These are phyloP conservation scores for Metarhizium album DNA, from an alignment of 2,329 filamentous ascomycete species.

Conservation along the genomic window DNA sequence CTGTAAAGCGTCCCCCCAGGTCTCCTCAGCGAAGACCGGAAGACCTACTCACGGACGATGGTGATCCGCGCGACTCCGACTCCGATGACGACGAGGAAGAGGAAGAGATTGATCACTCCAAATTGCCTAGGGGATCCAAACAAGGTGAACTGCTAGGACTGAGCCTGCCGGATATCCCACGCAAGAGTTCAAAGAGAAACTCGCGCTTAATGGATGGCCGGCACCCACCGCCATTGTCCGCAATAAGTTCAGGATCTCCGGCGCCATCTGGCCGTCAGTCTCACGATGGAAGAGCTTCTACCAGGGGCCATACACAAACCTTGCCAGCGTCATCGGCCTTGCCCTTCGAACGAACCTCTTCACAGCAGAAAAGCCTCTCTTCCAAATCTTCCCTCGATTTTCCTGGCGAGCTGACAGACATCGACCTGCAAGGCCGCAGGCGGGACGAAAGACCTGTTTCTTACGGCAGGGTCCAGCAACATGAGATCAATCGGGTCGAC, in stretches of 20 bases:
- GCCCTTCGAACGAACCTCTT: conserved; percentile 47
- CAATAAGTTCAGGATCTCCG: conserved; percentile 6
- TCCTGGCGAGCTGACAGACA: conserved; percentile 33
- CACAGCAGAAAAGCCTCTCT: conserved; percentile 37
- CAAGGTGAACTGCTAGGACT: conserved; percentile 7
- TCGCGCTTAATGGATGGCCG: conserved; percentile 29
- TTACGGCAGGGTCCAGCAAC: conserved; percentile 46
- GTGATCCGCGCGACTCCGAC: conserved; percentile 34
- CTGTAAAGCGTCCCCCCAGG: conserved; percentile 13
- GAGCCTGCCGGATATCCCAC: conserved; percentile 49
- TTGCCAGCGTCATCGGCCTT: conserved; percentile 22
- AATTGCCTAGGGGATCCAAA: conserved; percentile 2
- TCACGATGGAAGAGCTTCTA: conserved; percentile 2
- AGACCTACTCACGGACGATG: conserved; percentile 34
- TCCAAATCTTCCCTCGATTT: conserved; percentile 39
- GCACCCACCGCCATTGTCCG: conserved; percentile 8
- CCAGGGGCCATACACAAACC: conserved; percentile 2
- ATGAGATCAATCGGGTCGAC: conserved; percentile 45
- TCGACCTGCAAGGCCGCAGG: conserved; percentile 23
- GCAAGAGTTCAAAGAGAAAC: conserved; percentile 61
- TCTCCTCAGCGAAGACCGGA: conserved; percentile 18
- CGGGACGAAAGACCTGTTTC: conserved; percentile 40
- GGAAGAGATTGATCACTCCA: conserved; percentile 20
- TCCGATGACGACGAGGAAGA: conserved; percentile 28
- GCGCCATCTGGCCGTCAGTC: conserved; percentile 10